Base-by-base conservation (phyloP, 305 asterid genomes). In the Euphrasia arctica region DNA sequence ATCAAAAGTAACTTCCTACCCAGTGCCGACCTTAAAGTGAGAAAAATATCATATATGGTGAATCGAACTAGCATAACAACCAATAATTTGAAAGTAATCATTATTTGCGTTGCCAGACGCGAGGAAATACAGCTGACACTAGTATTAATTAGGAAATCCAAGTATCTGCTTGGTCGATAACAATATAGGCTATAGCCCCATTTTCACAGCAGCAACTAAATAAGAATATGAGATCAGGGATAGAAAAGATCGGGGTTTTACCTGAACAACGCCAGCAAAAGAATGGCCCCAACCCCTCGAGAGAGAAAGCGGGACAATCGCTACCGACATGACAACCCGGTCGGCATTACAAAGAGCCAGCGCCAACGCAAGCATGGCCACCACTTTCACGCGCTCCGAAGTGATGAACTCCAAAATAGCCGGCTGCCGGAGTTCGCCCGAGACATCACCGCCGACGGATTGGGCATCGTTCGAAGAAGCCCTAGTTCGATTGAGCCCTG, bases 321-420 rank as follows among this genome's bases (percentile, higher is more conserved):
- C 97, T 13, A 92, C 98, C 0, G 98, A 92, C 98, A 92, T 92
- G 27, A 89, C 98, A 60, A 89, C 97, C 0, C 98, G 87, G 57
- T 92, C 98, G 18, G 98, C 98, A 76, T 92, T 89, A 62, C 98
- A 92, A 32, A 89, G 83, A 7, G 89, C 96, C 79, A 92, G 68
- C 73, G 98, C 92, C 78, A 92, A 60, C 14, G 91, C 98, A 69
- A 92, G 78, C 98, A 92, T 89, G 48, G 90, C 84, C 72, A 92
- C 98, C 60, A 92, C 98, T 77, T 92, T 92, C 68, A 92, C 91
- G 75, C 98, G 86, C 81, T 92, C 98, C 49, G 98, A 92, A 73
- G 98, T 92, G 66, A 92, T 87, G 66, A 90, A 90, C 85, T 87
- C 96, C 74, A 66, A 70, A 59, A 79, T 75, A 66, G 81, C 78